Percentiles rank a stretch among this genome's conserved stretches.
Evolutionary conservation across 2,329 filamentous ascomycete species (phyloP).

Genomic region (Raffaelea ambrosiae): DNA sequence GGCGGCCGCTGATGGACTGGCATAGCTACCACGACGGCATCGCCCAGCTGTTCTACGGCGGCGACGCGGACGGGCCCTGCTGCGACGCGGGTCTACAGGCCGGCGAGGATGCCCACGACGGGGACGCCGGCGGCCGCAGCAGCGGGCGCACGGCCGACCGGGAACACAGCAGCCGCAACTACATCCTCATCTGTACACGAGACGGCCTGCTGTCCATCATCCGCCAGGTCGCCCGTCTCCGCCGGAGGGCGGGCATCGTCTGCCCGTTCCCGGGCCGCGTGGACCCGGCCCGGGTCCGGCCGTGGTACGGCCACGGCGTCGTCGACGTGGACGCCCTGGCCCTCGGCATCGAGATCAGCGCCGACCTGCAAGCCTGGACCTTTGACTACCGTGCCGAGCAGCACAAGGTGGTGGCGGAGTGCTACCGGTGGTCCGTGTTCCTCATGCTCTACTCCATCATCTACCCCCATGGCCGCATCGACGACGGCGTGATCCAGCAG

Average conservation of each 20-base stretch:
- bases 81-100: too few relatives aligned
- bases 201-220: too few relatives aligned
- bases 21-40: not conserved
- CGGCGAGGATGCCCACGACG: too few relatives aligned
- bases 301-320: not conserved
- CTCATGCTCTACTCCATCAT: not conserved
- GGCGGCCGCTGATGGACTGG: not conserved
- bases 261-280: too few relatives aligned
- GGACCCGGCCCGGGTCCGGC: too few relatives aligned
- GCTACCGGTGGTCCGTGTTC: not conserved
- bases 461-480: not conserved
- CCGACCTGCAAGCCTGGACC: not conserved
- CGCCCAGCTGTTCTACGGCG: not conserved
- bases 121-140: too few relatives aligned
- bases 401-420: not conserved
- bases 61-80: too few relatives aligned
- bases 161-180: too few relatives aligned
- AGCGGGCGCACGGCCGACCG: too few relatives aligned
- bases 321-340: not conserved
- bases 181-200: too few relatives aligned
- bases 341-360: not conserved
- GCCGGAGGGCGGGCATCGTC: too few relatives aligned
- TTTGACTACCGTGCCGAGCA: not conserved
- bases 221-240: too few relatives aligned
- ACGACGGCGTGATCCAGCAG: not conserved